These are phyloP conservation scores for Cyclospora cayetanensis DNA, from an alignment of 169 alveolate species.

Conservation along the genomic window DNA sequence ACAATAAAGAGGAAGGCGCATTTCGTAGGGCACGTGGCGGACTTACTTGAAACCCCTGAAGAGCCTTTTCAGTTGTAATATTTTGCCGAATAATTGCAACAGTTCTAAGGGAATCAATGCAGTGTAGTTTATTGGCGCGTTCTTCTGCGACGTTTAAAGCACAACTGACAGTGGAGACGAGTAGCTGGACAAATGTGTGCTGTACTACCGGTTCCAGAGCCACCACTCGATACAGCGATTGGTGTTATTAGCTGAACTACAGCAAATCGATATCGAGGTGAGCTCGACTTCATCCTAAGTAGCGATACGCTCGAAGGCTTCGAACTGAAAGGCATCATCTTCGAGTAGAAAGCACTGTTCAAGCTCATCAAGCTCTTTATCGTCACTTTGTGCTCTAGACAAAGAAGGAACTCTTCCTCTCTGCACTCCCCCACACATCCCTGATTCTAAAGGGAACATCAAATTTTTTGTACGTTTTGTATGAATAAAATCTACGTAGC, in stretches of 20 bases:
- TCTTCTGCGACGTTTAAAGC: constrained; percentile 29
- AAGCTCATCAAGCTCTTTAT: constrained; percentile 51
- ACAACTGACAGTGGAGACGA: neutral
- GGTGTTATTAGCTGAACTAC: no score
- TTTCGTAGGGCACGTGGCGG: no score
- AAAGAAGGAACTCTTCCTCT: neutral
- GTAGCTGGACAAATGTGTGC: neutral
- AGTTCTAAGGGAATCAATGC: constrained; percentile 48
- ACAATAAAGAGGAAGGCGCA: no score
- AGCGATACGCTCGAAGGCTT: constrained; percentile 27
- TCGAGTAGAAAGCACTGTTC: constrained; percentile 30
- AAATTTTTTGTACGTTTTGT: no score
- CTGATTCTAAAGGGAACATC: neutral
- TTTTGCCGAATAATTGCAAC: constrained; percentile 58
- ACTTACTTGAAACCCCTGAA: constrained; percentile 21
- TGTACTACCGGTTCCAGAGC: no score
- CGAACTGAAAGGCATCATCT: constrained; percentile 32
- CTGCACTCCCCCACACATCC: neutral
- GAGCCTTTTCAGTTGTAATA: constrained; percentile 35
- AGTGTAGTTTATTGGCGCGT: constrained; percentile 47
- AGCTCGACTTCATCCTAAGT: no score
- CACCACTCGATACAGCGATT: no score
- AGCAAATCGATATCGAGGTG: no score
- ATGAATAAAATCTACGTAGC: neutral
- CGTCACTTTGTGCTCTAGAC: constrained; percentile 3